Conservation (phyloP, 257 asterid species). For the Nicotiana noctiflora region DNA sequence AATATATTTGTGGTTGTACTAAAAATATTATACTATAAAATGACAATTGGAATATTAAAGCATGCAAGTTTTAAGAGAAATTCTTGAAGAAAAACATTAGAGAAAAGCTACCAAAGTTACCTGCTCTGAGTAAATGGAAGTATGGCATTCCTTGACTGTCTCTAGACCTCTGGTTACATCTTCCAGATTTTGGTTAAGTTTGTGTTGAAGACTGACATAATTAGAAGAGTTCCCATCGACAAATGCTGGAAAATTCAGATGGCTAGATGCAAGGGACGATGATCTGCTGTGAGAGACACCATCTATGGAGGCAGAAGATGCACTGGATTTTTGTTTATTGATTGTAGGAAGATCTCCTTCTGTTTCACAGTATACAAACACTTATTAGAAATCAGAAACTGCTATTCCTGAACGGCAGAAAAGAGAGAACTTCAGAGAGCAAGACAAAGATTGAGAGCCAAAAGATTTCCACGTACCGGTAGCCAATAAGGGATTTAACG, state of each 20-base stretch:
- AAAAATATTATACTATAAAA: constrained; percentile 1
- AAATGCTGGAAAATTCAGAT: constrained; percentile 24
- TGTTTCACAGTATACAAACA: constrained; percentile 22
- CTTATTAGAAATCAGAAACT: constrained; percentile 8
- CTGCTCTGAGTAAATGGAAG: constrained; percentile 40
- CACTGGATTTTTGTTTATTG: constrained; percentile 20
- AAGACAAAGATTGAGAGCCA: not conserved
- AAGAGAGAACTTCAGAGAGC: constrained; percentile 1
- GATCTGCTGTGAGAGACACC: constrained; percentile 22
- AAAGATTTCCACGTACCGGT: constrained; percentile 34
- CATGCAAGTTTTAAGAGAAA: constrained; percentile 6
- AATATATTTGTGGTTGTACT: not conserved
- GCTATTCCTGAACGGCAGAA: not conserved
- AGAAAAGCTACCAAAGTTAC: constrained; percentile 25
- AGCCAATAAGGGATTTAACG: constrained; percentile 32
- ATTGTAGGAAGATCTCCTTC: constrained; percentile 24
- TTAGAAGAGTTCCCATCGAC: constrained; percentile 15
- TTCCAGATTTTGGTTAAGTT: constrained; percentile 22
- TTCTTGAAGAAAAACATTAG: not conserved
- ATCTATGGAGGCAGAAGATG: constrained; percentile 35
- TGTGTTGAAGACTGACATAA: constrained; percentile 12
- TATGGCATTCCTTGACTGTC: constrained; percentile 21
- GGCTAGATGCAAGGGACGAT: constrained; percentile 20
- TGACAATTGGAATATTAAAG: constrained; percentile 9
- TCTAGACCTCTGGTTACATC: constrained; percentile 21